Conservation (phyloP, 2,329 filamentous ascomycete genomes). For the Cercospora sp. region DNA sequence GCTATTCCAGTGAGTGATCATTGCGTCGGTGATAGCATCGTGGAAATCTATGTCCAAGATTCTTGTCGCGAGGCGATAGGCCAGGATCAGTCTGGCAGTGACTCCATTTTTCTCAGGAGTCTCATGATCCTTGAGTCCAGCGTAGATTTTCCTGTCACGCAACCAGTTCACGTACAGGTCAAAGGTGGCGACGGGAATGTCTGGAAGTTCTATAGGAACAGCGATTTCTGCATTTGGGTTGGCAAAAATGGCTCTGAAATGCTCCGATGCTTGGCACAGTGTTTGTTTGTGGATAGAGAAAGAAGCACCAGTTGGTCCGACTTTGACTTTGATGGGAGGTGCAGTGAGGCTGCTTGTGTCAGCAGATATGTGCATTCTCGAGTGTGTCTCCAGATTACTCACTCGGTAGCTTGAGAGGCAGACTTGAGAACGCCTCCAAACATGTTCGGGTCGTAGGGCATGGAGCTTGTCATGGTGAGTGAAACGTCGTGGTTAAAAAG, state of each 20-base stretch:
- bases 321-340: not conserved
- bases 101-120: not conserved
- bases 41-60: slow-evolving; percentile 22
- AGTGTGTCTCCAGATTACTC: not conserved
- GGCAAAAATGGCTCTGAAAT: slow-evolving; percentile 1
- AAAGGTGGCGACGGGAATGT: not conserved
- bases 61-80: slow-evolving; percentile 16
- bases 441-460: not conserved
- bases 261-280: slow-evolving; percentile 3
- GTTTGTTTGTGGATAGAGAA: slow-evolving; percentile 15
- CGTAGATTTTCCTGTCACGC: not conserved
- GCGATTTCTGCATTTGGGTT: not conserved
- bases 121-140: not conserved
- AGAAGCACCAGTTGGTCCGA: not conserved
- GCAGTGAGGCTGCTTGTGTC: not conserved
- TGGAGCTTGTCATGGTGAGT: not conserved
- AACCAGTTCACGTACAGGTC: slow-evolving; percentile 14
- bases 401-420: not conserved
- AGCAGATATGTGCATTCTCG: not conserved
- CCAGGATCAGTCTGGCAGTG: not conserved
- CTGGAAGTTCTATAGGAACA: not conserved
- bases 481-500: too few relatives aligned
- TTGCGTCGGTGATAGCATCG: slow-evolving; percentile 18
- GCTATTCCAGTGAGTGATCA: not conserved
- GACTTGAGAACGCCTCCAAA: not conserved